Evolutionary conservation across 768 basidiomycete genomes (phyloP).

Genomic region (Terana coerulea): DNA sequence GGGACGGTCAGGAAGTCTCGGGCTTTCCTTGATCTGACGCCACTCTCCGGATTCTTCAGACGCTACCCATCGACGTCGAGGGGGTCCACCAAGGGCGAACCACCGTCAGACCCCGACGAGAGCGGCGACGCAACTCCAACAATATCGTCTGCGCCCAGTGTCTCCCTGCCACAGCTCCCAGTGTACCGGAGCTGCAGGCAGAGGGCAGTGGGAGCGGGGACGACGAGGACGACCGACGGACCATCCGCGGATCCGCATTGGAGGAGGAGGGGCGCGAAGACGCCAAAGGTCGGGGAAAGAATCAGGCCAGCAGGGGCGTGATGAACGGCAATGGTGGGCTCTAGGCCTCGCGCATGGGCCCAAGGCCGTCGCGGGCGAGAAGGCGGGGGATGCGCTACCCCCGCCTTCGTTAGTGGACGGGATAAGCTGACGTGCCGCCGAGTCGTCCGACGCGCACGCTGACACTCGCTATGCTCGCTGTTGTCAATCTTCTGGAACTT

Average conservation of each 20-base stretch:
- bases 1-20: slow-evolving; percentile 20
- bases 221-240: slow-evolving; percentile 25
- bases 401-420: slow-evolving; percentile 6
- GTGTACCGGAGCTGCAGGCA: background rate
- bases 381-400: slow-evolving; percentile 2
- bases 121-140: slow-evolving; percentile 15
- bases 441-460: too few relatives aligned
- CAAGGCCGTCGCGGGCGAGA: slow-evolving; percentile 12
- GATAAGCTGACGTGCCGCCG: slow-evolving; percentile 16
- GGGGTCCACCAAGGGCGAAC: slow-evolving; percentile 17
- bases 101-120: slow-evolving; percentile 20
- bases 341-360: slow-evolving; percentile 6
- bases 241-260: slow-evolving; percentile 21
- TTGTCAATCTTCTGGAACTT: too few relatives aligned
- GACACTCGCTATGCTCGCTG: too few relatives aligned
- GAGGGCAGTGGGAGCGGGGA: background rate
- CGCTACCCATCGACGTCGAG: slow-evolving; percentile 49
- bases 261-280: slow-evolving; percentile 18
- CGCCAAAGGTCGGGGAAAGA: slow-evolving; percentile 15
- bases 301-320: slow-evolving; percentile 20
- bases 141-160: slow-evolving; percentile 5
- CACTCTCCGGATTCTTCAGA: slow-evolving; percentile 62
- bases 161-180: background rate
- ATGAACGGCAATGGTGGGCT: slow-evolving; percentile 18
- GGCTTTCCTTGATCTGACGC: slow-evolving; percentile 54